Percentiles rank a stretch among this genome's conserved stretches.
Evolutionary conservation across 139 green algal genomes (phyloP).

Genomic region (Chlamydomonas urium): DNA sequence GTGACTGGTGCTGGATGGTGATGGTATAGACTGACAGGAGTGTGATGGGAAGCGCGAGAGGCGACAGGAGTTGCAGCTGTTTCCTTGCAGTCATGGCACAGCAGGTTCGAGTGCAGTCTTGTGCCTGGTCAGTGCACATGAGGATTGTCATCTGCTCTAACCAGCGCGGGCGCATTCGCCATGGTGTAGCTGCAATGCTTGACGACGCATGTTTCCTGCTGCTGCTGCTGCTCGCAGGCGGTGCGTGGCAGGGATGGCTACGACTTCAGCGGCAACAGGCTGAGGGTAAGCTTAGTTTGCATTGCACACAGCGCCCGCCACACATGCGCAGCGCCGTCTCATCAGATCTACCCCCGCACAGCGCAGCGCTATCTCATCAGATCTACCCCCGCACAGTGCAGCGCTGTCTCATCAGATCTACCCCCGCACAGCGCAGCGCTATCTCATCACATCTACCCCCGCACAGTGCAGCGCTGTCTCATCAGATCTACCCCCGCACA

Average conservation of each 20-base stretch:
- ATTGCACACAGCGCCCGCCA: not conserved
- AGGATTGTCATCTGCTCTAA: not conserved
- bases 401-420: not conserved
- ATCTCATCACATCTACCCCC: not conserved
- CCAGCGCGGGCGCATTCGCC: too few relatives aligned
- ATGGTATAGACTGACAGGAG: too few relatives aligned
- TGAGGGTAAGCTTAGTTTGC: slow-evolving; percentile 43
- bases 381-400: not conserved
- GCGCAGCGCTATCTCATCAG: not conserved
- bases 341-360: not conserved
- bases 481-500: not conserved
- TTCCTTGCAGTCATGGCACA: not conserved
- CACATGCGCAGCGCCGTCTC: not conserved
- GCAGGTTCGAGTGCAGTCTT: too few relatives aligned
- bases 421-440: not conserved
- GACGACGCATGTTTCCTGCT: too few relatives aligned
- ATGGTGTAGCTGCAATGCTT: too few relatives aligned
- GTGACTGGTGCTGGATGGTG: too few relatives aligned
- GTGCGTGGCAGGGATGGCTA: slow-evolving; percentile 82
- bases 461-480: not conserved
- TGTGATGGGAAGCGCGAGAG: too few relatives aligned
- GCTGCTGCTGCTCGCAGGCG: too few relatives aligned
- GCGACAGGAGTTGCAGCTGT: not conserved
- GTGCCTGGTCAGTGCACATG: not conserved
- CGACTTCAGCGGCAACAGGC: slow-evolving; percentile 74